Conservation (phyloP, 2,329 filamentous ascomycete species). For the Paracoccidioides brasiliensis region DNA sequence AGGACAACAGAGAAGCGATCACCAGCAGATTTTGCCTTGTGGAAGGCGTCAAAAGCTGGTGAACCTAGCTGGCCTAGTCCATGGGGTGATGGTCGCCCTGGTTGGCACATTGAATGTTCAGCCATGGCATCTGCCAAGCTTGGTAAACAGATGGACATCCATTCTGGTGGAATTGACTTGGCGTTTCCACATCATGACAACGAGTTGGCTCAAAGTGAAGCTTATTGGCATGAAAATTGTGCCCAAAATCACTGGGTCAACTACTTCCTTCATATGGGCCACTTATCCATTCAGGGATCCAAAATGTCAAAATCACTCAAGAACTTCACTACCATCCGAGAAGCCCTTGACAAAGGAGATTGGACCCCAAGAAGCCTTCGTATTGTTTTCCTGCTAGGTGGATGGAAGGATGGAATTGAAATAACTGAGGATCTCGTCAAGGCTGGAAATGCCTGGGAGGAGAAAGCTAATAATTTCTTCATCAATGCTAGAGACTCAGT, state of each 20-base stretch:
- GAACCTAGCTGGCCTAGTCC: conserved; percentile 82
- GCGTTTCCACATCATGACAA: conserved; percentile 90
- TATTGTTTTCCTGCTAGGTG: conserved; percentile 74
- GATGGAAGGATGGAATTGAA: conserved; percentile 84
- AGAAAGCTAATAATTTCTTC: conserved; percentile 60
- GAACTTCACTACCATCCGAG: conserved; percentile 87
- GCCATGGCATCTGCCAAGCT: conserved; percentile 90
- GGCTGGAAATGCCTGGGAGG: conserved; percentile 66
- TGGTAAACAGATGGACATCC: conserved; percentile 75
- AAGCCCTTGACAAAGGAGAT: conserved; percentile 54
- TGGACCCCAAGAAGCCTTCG: conserved; percentile 72
- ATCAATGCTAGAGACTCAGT: conserved; percentile 42
- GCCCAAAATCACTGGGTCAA: conserved; percentile 66
- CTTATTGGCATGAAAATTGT: conserved; percentile 50
- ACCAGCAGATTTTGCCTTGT: conserved; percentile 76
- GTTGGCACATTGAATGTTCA: conserved; percentile 96
- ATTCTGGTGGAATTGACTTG: conserved; percentile 84
- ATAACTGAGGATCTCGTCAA: conserved; percentile 73
- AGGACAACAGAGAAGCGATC: conserved; percentile 55
- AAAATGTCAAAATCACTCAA: conserved; percentile 97
- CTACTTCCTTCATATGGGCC: conserved; percentile 93
- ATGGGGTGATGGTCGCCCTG: conserved; percentile 79
- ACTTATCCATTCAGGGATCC: conserved; percentile 73
- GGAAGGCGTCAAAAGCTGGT: conserved; percentile 84
- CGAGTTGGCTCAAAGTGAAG: conserved; percentile 78